Evolutionary conservation across 2,329 filamentous ascomycete species (phyloP).

Genomic region (Phaeosphaeriaceae sp.): DNA sequence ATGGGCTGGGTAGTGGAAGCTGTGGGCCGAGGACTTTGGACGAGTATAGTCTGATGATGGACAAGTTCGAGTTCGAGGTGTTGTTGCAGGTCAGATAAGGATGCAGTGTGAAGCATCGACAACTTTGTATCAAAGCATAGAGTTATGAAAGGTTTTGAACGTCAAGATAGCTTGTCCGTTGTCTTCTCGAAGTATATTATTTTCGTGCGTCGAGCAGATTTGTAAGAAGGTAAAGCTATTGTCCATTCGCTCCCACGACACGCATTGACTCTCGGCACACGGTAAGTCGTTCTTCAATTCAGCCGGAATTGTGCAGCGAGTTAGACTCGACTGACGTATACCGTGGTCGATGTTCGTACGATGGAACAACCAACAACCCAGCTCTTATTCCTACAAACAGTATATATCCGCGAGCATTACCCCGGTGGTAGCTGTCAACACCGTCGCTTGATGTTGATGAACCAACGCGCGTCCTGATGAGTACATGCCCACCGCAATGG

Average conservation of each 20-base stretch:
- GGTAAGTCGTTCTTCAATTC: background rate
- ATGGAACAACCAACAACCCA: background rate
- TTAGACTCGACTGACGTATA: background rate
- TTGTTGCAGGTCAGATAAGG: conserved; percentile 21
- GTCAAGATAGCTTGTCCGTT: background rate
- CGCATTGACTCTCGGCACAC: background rate
- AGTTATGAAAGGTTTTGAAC: background rate
- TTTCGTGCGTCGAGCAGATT: background rate
- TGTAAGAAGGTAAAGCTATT: background rate
- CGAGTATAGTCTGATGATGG: conserved; percentile 48
- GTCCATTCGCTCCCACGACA: background rate
- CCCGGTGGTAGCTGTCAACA: background rate
- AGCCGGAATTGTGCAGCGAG: background rate
- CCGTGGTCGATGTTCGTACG: background rate
- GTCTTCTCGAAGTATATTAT: background rate
- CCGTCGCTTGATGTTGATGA: conserved; percentile 5
- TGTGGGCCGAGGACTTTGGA: conserved; percentile 63
- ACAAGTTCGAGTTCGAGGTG: conserved; percentile 48
- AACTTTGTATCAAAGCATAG: background rate
- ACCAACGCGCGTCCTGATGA: conserved; percentile 14
- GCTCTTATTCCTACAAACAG: background rate
- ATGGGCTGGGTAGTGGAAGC: conserved; percentile 68
- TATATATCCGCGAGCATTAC: background rate
- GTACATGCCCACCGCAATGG: conserved; percentile 11
- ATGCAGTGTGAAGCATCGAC: background rate